Evolutionary conservation across 345 rosid genomes (phyloP), one percentile per base, ranked within the genome.

Genomic region (Eucalyptus albens): DNA sequence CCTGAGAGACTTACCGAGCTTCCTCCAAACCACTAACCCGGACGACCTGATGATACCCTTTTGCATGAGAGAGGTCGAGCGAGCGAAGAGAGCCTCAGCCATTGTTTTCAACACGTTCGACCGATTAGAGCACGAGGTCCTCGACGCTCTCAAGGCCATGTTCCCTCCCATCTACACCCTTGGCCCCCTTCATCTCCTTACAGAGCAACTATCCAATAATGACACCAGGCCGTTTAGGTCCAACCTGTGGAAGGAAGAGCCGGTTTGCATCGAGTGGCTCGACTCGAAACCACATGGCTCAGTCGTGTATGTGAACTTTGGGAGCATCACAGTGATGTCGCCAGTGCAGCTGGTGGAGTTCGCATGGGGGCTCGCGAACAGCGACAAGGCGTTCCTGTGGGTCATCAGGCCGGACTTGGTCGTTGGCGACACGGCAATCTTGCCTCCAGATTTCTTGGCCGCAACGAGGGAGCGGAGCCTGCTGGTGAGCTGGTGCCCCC

Each of bases 401-500:
- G 11, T 53, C 59, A 53, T 53, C 24, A 53, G 59, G 5, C 59
- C 59, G 0, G 10, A 53, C 88, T 93, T 94, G 40, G 96, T 94
- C 3, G 83, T 62, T 3, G 95, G 95, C 4, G 92, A 93, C 9
- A 86, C 90, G 8, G 92, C 95, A 0, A 50, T 95, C 55, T 59
- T 95, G 16, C 94, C 95, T 1, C 65, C 89, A 4, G 94, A 93
- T 59, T 93, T 95, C 69, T 9, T 91, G 72, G 82, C 13, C 1
- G 93, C 92, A 86, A 94, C 93, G 15, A 90, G 55, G n/a, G 92
- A 86, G 4, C 89, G 95, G 62, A 91, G 95, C 16, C 26, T 93
- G 14, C 3, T 95, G n/a, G 87, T 91, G 12, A 91, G 89, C 65
- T 95, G 96, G 96, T 94, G 97, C 87, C 93, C 96, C 2, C 97